Evolutionary conservation across 179 eudicot genomes (phyloP).

Genomic region (Spergularia azorica): DNA sequence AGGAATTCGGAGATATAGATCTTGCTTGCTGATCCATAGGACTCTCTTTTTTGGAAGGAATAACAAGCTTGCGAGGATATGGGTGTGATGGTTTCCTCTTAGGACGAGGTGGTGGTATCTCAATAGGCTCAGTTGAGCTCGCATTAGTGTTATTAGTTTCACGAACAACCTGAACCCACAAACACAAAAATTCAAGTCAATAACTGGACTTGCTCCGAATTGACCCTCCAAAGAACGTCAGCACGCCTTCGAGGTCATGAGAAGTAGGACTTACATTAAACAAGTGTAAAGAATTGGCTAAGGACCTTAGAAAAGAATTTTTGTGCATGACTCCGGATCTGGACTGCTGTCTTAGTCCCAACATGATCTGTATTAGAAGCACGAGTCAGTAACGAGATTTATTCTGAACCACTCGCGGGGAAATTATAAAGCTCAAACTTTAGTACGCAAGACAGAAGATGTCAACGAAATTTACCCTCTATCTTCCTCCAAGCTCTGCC

Average conservation of each 20-base stretch:
- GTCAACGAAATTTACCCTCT: slow-evolving; percentile 51
- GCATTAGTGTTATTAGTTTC: slow-evolving; percentile 32
- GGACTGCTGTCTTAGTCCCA: slow-evolving; percentile 93
- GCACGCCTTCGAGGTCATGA: slow-evolving; percentile 43
- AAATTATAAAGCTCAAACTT: no score
- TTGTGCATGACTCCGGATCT: slow-evolving; percentile 97
- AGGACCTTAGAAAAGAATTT: slow-evolving; percentile 94
- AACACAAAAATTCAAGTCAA: slow-evolving; percentile 19
- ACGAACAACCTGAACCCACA: slow-evolving; percentile 40
- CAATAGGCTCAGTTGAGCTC: slow-evolving; percentile 31
- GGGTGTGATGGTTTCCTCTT: slow-evolving; percentile 53
- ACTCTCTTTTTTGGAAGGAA: slow-evolving; percentile 25
- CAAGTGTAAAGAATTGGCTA: slow-evolving; percentile 36
- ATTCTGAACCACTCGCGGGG: no score
- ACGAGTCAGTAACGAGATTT: background rate
- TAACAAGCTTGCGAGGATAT: slow-evolving; percentile 47
- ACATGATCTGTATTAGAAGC: slow-evolving; percentile 62
- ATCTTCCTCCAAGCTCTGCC: slow-evolving; percentile 94
- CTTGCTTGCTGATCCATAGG: slow-evolving; percentile 28
- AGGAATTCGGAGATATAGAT: slow-evolving; percentile 40
- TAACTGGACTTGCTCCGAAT: background rate
- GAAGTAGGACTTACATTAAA: slow-evolving; percentile 45
- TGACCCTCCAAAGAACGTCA: slow-evolving; percentile 32
- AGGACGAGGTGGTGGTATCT: slow-evolving; percentile 59
- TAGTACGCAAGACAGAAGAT: no score